Evolutionary conservation across 805 yeast species (phyloP).

Genomic region (Yamadazyma phyllophila): DNA sequence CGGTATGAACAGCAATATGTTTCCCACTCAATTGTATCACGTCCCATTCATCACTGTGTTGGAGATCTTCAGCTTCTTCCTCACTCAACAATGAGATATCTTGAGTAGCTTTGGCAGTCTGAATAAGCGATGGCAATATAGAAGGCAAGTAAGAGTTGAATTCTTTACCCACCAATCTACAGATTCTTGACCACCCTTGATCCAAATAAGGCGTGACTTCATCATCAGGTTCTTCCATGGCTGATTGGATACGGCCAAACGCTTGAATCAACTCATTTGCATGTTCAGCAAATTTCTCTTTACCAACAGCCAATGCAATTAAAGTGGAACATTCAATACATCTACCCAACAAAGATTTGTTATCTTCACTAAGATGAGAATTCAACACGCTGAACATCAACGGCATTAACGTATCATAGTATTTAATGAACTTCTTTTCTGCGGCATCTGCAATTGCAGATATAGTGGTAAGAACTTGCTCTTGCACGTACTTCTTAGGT

Average conservation of each 20-base stretch:
- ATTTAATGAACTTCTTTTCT: slow-evolving; percentile 79
- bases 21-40: slow-evolving; percentile 88
- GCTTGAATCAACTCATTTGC: slow-evolving; percentile 70
- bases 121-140: slow-evolving; percentile 86
- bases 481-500: slow-evolving; percentile 92
- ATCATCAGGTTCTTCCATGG: slow-evolving; percentile 66
- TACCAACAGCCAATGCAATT: slow-evolving; percentile 93
- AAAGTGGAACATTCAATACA: slow-evolving; percentile 94
- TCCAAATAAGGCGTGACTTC: slow-evolving; percentile 84
- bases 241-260: slow-evolving; percentile 68
- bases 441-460: slow-evolving; percentile 98
- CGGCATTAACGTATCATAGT: slow-evolving; percentile 94
- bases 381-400: slow-evolving; percentile 73
- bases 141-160: slow-evolving; percentile 80
- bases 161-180: slow-evolving; percentile 80
- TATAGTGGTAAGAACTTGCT: slow-evolving; percentile 93
- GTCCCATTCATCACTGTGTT: slow-evolving; percentile 91
- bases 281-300: slow-evolving; percentile 77
- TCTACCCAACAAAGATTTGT: slow-evolving; percentile 80
- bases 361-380: slow-evolving; percentile 75
- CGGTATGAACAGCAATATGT: slow-evolving; percentile 91
- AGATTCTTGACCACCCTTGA: slow-evolving; percentile 95
- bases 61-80: slow-evolving; percentile 77
- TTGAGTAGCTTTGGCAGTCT: slow-evolving; percentile 84
- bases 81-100: slow-evolving; percentile 88